phyloP scores from a whole-genome alignment of 768 basidiomycete genomes.

The Gloeophyllum trabeum region DNA sequence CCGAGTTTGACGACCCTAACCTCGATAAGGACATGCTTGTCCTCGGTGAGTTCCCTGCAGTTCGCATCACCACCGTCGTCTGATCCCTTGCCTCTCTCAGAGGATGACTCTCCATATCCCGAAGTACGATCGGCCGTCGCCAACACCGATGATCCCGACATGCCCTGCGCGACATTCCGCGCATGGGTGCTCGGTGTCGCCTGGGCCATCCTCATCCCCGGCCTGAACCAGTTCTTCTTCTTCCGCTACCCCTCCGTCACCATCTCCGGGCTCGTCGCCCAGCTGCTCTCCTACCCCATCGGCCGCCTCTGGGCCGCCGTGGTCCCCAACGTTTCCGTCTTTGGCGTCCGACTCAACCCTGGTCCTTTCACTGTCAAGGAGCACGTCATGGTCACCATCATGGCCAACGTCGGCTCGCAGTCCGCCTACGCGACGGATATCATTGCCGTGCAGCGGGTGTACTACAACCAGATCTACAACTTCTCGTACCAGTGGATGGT shows the following conservation, averaged over 20 bases:
- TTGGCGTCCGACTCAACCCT: slow-evolving; percentile 45
- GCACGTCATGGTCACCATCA: slow-evolving; percentile 40
- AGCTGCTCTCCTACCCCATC: slow-evolving; percentile 56
- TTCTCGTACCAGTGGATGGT: slow-evolving; percentile 28
- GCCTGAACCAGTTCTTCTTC: slow-evolving; percentile 72
- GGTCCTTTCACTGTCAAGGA: slow-evolving; percentile 73
- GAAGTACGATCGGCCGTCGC: slow-evolving; percentile 41
- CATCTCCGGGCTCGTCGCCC: slow-evolving; percentile 41
- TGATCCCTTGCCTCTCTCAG: slow-evolving; percentile 1
- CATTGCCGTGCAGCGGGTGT: slow-evolving; percentile 32
- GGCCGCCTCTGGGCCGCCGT: slow-evolving; percentile 47
- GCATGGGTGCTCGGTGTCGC: slow-evolving; percentile 34
- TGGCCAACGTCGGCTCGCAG: slow-evolving; percentile 23
- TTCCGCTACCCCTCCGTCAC: slow-evolving; percentile 47
- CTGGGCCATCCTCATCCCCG: slow-evolving; percentile 45
- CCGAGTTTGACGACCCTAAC: not conserved
- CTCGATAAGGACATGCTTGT: not conserved
- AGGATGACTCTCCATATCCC: slow-evolving; percentile 16
- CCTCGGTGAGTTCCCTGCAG: too few relatives aligned
- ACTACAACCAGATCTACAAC: slow-evolving; percentile 26
- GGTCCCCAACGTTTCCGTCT: slow-evolving; percentile 39
- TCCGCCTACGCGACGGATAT: slow-evolving; percentile 32
- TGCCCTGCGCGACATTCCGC: slow-evolving; percentile 38
- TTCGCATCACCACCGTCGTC: too few relatives aligned
- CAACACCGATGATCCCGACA: slow-evolving; percentile 50